Percentiles rank a stretch among this genome's conserved stretches.
Conservation (phyloP, 208 protist species). For the Crithidia thermophila region DNA sequence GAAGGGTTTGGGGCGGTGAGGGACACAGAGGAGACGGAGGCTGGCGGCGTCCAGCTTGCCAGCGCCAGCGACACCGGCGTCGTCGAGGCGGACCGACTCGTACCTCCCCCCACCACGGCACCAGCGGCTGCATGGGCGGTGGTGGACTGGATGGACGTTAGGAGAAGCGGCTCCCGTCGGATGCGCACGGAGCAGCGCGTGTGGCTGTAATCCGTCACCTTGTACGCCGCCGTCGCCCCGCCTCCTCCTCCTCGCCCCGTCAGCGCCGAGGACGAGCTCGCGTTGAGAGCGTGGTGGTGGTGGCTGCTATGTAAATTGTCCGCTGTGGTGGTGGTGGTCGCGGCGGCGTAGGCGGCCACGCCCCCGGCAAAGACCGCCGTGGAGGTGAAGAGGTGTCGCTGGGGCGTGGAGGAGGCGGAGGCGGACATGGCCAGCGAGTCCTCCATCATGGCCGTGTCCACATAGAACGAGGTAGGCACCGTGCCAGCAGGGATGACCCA, state of each 20-base stretch:
- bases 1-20: neutral
- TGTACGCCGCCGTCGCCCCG: too few species aligned
- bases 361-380: constrained; percentile 2
- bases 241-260: too few species aligned
- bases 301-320: neutral
- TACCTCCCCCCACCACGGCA: too few species aligned
- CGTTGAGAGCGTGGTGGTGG: neutral
- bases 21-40: neutral
- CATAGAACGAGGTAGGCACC: constrained; percentile 31
- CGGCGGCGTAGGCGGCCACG: neutral
- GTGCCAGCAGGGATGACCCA: constrained; percentile 53
- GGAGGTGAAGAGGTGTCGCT: constrained; percentile 5
- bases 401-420: constrained; percentile 12
- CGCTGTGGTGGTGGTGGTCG: neutral
- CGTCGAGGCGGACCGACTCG: neutral
- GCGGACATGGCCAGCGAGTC: neutral
- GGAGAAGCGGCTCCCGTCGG: constrained; percentile 43
- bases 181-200: constrained; percentile 44
- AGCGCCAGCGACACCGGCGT: constrained; percentile 1
- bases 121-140: neutral
- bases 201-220: constrained; percentile 41
- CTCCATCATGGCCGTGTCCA: neutral
- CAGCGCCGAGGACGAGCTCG: neutral
- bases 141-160: neutral
- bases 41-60: neutral